Base-by-base conservation (phyloP, 495 filamentous ascomycete genomes). In the Monascus purpureus region DNA sequence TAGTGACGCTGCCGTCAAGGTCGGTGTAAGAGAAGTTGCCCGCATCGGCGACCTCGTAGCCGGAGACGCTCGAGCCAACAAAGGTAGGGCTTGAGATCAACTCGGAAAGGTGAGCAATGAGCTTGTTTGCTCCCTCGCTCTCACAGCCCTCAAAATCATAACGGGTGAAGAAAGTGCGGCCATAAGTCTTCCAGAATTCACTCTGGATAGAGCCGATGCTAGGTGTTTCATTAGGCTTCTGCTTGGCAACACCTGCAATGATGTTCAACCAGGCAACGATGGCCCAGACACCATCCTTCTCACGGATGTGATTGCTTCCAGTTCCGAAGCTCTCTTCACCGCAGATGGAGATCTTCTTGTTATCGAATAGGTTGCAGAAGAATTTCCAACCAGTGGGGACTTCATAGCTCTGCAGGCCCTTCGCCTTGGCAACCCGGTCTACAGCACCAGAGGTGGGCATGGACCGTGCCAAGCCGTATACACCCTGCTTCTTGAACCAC, bases 331-430 rank as follows among this genome's bases (percentile, higher is more conserved):
- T 87, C 68, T 97, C 90, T 56, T 97, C 90, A 25, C 90, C 90
- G 53, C 90, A 97, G 56, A 97, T 97, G 44, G 87, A 94, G 55
- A 97, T 80, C 71, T 94, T 94, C 58, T 95, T 67, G 39, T 86
- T 80, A 49, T 97, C 90, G 48, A 97, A 95, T 33, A 97, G 68
- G 47, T 85, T 90, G 56, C 90, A 97, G 76, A 97, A 97, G 72
- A 97, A 97, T 60, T 97, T 97, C 90, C 90, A 97, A 36, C 90
- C 90, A 1, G 90, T 97, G 8, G 90, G 90, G 4, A 97, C 90
- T 59, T 97, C 90, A 61, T 97, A 97, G 60, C 73, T 77, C 59
- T 86, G 63, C 15, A 96, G 67, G 13, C 85, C 86, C 63, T 95
- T 85, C 41, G 82, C 84, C 67, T 90, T 77, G 35, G 90, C 90